Evolutionary conservation across 2,329 filamentous ascomycete species (phyloP).

Genomic region (Blastomyces emzantsi): DNA sequence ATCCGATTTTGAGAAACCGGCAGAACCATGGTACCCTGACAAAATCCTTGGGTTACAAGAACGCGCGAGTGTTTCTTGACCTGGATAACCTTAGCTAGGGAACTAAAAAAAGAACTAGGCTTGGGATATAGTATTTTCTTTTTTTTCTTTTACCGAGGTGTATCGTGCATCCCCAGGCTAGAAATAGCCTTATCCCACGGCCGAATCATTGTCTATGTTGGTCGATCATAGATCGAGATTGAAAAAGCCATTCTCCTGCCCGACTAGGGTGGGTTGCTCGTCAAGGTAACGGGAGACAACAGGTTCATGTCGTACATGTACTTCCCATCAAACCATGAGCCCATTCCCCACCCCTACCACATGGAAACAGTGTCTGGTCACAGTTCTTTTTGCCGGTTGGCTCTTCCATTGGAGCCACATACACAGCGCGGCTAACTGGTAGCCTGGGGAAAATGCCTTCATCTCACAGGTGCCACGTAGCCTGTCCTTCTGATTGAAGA

Average conservation of each 20-base stretch:
- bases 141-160: neutral
- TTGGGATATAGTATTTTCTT: neutral
- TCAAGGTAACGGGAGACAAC: neutral
- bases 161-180: neutral
- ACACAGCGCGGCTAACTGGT: neutral
- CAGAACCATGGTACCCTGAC: neutral
- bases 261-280: neutral
- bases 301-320: slow-evolving; percentile 5
- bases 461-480: slow-evolving; percentile 9
- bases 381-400: slow-evolving; percentile 1
- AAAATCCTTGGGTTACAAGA: neutral
- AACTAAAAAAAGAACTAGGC: neutral
- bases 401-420: slow-evolving; percentile 3
- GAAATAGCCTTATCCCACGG: neutral
- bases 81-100: neutral
- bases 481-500: neutral
- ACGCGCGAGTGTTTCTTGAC: neutral
- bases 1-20: neutral
- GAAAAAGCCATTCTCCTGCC: neutral
- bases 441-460: slow-evolving; percentile 1
- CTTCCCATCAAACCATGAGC: neutral
- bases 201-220: neutral
- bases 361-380: slow-evolving; percentile 4
- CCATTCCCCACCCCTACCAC: neutral
- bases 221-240: neutral